Conservation (phyloP, 1,284 basidiomycete species). For the Sanghuangporus sanghuang region DNA sequence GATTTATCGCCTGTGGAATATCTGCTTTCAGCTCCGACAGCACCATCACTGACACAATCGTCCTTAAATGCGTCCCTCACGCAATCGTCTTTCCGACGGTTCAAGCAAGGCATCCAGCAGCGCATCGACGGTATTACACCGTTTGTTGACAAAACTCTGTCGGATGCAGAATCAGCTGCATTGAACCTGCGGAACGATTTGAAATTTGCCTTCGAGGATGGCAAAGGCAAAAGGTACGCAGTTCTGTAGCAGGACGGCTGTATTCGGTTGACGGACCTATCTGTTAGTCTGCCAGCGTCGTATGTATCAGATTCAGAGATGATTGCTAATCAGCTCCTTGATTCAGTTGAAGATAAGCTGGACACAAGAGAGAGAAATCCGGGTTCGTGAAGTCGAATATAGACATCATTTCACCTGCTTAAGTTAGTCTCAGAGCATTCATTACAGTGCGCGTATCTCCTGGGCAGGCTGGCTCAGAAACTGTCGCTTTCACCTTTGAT, state of each 20-base stretch:
- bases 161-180: slow-evolving; percentile 51
- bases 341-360: not conserved
- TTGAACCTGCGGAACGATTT: slow-evolving; percentile 53
- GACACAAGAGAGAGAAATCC: slow-evolving; percentile 1
- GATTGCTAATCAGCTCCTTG: slow-evolving; percentile 1
- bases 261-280: not conserved
- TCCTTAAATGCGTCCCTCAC: slow-evolving; percentile 32
- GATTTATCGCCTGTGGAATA: slow-evolving; percentile 46
- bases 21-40: slow-evolving; percentile 48
- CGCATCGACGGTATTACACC: slow-evolving; percentile 59
- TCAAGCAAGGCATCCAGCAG: slow-evolving; percentile 47
- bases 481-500: slow-evolving; percentile 8
- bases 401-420: not conserved
- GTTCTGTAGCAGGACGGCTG: not conserved
- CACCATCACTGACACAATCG: slow-evolving; percentile 39
- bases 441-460: slow-evolving; percentile 2
- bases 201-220: slow-evolving; percentile 35
- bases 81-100: slow-evolving; percentile 51
- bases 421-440: not conserved
- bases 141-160: slow-evolving; percentile 51
- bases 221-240: slow-evolving; percentile 29
- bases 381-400: not conserved
- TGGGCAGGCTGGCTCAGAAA: slow-evolving; percentile 12
- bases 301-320: slow-evolving; percentile 7
- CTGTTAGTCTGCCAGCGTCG: not conserved